A percentile compares a stretch with the other conserved stretches of the same genome.
phyloP scores from a whole-genome alignment of 2,329 filamentous ascomycete genomes.

The Zymoseptoria ardabiliae region DNA sequence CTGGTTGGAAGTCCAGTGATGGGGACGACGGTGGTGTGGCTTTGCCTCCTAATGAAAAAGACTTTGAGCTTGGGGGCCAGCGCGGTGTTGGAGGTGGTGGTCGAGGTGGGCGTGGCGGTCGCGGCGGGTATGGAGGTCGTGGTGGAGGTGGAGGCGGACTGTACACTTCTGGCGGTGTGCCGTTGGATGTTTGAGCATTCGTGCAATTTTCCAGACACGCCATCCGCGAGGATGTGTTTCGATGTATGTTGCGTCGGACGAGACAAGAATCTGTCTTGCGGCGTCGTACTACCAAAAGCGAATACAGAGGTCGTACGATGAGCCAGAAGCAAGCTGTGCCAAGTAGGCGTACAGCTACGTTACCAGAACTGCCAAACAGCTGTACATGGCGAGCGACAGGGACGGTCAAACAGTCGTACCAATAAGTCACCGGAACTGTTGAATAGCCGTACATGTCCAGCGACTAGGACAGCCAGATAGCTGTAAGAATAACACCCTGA shows the following conservation, averaged over 20 bases:
- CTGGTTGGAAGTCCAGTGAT: conserved; percentile 33
- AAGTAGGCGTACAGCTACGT: too few species aligned
- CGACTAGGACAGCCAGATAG: too few species aligned
- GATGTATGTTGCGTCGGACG: background rate
- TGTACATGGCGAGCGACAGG: too few species aligned
- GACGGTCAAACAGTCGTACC: too few species aligned
- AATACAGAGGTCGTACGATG: background rate
- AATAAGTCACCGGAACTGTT: too few species aligned
- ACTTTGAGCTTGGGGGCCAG: background rate
- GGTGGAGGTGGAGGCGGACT: conserved; percentile 5
- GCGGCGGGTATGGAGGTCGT: conserved; percentile 1
- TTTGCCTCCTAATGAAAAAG: conserved; percentile 8
- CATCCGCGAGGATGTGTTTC: background rate
- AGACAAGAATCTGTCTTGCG: background rate
- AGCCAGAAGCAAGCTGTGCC: background rate
- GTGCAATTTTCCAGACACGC: background rate
- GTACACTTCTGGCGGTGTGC: conserved; percentile 19
- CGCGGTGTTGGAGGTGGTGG: background rate
- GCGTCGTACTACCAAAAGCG: background rate
- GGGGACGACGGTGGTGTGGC: conserved; percentile 30
- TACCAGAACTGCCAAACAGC: too few species aligned
- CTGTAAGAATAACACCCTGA: too few species aligned
- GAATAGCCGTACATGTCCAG: too few species aligned
- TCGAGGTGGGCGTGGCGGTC: conserved; percentile 6
- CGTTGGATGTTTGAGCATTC: conserved; percentile 16